These are phyloP conservation scores for Astrephomene gubernaculifera DNA, from an alignment of 139 green algal species.

Conservation along the genomic window DNA sequence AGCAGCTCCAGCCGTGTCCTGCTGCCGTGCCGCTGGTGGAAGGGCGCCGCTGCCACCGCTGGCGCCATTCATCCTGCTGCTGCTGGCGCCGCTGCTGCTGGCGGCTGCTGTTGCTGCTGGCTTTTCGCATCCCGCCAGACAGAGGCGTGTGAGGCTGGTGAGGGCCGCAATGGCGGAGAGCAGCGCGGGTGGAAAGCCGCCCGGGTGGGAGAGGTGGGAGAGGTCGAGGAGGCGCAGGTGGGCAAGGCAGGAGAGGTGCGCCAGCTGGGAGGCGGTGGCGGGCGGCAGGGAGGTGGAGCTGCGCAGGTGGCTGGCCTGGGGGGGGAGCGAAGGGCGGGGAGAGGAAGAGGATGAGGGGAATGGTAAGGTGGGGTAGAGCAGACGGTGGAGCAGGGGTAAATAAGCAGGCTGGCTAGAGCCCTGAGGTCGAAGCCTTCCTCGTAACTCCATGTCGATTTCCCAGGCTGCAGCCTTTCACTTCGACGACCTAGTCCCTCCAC, in stretches of 20 bases:
- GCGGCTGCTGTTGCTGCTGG: no score
- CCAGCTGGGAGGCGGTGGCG: conserved; percentile 1
- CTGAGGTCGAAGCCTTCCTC: no score
- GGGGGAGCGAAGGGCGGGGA: neutral
- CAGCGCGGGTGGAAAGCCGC: conserved; percentile 16
- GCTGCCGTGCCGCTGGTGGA: no score
- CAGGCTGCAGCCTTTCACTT: no score
- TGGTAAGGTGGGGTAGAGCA: no score
- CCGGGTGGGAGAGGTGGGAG: conserved; percentile 19
- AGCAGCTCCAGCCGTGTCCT: no score
- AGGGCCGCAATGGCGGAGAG: conserved; percentile 7
- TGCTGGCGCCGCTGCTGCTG: neutral
- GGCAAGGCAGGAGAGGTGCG: neutral
- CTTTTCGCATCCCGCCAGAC: conserved; percentile 37
- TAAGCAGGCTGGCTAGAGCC: no score
- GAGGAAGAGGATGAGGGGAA: no score
- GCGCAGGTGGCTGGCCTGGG: conserved; percentile 31
- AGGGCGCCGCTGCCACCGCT: neutral
- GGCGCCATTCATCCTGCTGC: neutral
- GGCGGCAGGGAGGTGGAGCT: neutral
- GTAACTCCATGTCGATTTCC: no score
- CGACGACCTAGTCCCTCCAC: no score
- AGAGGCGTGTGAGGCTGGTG: conserved; percentile 20
- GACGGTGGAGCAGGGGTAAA: no score
- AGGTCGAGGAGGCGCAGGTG: conserved; percentile 26